phyloP scores from a whole-genome alignment of 805 yeast genomes.

The Yarrowia hollandica region DNA sequence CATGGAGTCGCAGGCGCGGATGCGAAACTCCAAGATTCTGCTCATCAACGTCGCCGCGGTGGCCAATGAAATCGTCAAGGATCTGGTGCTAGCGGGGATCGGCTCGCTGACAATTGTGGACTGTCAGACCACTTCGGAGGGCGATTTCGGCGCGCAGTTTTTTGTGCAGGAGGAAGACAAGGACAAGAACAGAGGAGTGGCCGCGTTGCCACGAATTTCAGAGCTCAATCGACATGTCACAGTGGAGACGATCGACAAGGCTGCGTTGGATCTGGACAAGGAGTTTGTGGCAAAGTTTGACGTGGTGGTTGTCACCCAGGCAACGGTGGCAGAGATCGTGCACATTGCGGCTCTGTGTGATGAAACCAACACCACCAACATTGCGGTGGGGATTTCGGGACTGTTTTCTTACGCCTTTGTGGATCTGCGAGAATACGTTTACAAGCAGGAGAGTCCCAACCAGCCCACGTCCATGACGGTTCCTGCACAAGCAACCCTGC shows the following conservation, averaged over 20 bases:
- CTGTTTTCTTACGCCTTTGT: constrained; percentile 78
- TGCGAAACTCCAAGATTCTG: constrained; percentile 70
- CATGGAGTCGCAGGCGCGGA: constrained; percentile 73
- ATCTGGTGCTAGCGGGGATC: constrained; percentile 83
- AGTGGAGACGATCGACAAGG: constrained; percentile 47
- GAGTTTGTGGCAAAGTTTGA: constrained; percentile 58
- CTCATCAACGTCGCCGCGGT: constrained; percentile 72
- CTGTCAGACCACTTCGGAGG: constrained; percentile 51
- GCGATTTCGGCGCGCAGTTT: constrained; percentile 74
- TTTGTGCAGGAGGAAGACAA: constrained; percentile 58
- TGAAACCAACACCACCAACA: constrained; percentile 59
- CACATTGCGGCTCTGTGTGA: constrained; percentile 60
- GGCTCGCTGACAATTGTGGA: constrained; percentile 77
- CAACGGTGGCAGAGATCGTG: constrained; percentile 32
- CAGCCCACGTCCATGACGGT: constrained; percentile 42
- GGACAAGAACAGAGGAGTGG: constrained; percentile 57
- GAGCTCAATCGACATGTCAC: constrained; percentile 81
- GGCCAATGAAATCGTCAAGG: constrained; percentile 81
- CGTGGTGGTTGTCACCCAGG: constrained; percentile 73
- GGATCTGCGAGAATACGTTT: constrained; percentile 68
- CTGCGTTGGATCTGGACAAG: constrained; percentile 36
- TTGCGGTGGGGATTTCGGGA: constrained; percentile 70
- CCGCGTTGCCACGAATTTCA: constrained; percentile 56
- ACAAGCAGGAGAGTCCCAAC: constrained; percentile 33
- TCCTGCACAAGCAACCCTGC: constrained; percentile 44